Percentiles rank a stretch among this genome's conserved stretches.
Evolutionary conservation across 495 filamentous ascomycete species (phyloP).

Genomic region (Penicillium maclennaniae): DNA sequence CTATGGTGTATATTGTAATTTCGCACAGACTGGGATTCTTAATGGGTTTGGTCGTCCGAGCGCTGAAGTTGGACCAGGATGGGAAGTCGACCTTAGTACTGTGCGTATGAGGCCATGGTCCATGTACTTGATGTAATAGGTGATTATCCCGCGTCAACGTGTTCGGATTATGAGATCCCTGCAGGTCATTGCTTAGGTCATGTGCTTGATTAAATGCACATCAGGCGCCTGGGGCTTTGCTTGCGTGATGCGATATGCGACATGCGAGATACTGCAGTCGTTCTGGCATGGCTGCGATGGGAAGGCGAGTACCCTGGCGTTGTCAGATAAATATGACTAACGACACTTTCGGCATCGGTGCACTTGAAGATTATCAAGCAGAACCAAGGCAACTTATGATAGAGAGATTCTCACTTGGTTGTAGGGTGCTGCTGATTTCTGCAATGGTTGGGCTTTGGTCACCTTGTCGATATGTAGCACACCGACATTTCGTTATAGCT

Average conservation of each 20-base stretch:
- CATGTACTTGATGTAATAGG: neutral
- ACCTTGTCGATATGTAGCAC: neutral
- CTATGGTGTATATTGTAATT: neutral
- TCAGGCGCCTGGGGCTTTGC: neutral
- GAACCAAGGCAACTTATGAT: neutral
- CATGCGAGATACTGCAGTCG: slow-evolving; percentile 15
- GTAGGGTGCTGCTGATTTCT: neutral
- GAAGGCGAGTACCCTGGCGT: neutral
- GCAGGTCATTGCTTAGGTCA: slow-evolving; percentile 11
- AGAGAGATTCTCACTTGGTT: neutral
- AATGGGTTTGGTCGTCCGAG: slow-evolving; percentile 15
- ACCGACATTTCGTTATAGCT: slow-evolving; percentile 4
- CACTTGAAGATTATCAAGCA: neutral
- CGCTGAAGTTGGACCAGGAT: neutral
- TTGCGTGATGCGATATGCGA: slow-evolving; percentile 13
- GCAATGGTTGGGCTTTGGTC: neutral
- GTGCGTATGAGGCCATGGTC: neutral
- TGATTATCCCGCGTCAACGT: slow-evolving; percentile 9
- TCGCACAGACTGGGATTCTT: slow-evolving; percentile 13
- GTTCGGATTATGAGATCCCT: slow-evolving; percentile 8
- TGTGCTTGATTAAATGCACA: slow-evolving; percentile 10
- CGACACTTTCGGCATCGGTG: neutral
- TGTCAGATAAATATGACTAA: neutral
- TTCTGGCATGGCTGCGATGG: slow-evolving; percentile 1
- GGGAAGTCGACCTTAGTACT: neutral